Base-by-base conservation (phyloP, 495 filamentous ascomycete genomes). In the Hyaloscypha hepaticicola region DNA sequence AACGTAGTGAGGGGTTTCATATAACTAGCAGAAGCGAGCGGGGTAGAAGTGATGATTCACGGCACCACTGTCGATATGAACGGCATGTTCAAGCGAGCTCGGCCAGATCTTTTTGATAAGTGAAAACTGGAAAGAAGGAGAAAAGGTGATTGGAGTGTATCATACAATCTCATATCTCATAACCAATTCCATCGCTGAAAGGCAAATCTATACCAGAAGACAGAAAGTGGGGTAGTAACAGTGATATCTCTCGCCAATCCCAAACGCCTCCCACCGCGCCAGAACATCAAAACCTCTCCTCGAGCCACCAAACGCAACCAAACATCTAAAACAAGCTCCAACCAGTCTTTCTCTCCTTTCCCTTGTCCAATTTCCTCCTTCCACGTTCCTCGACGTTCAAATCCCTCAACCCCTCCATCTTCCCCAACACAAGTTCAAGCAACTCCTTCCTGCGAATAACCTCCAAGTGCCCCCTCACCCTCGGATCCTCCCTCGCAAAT, bases 401-500 rank as follows among this genome's bases (percentile, higher is more conserved):
- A 55, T 88, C 86, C 60, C 90, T 82, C 66, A 99, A 78, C 38
- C 89, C 87, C 70, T 98, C 91, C 80, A 97, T 97, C 82, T 99
- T 97, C 75, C 88, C 86, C 25, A 99, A 78, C 12, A 94, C 95
- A 60, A 97, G 78, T 77, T 98, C 93, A 1, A 99, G 81, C 45
- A 97, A 81, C 73, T 97, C 93, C 78, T 99, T 99, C 69, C 93
- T 83, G 60, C 84, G 81, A 71, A 97, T 93, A 53, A 97, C 85
- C 66, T 99, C 95, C 58, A 99, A 82, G 75, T 99, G 95, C 59
- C 87, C 83, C 52, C 88, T 82, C 63, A 98, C 88, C 72, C 91
- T 93, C 21, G 91, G 88, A 71, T 99, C 95, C 76, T 98, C 96
- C 45, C 88, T 85, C 16, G 95, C 95, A 69, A 99, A 98, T 19